Conservation (phyloP, 192 early-diverging fungal genomes). For the Rhizoclosmatium sp. region DNA sequence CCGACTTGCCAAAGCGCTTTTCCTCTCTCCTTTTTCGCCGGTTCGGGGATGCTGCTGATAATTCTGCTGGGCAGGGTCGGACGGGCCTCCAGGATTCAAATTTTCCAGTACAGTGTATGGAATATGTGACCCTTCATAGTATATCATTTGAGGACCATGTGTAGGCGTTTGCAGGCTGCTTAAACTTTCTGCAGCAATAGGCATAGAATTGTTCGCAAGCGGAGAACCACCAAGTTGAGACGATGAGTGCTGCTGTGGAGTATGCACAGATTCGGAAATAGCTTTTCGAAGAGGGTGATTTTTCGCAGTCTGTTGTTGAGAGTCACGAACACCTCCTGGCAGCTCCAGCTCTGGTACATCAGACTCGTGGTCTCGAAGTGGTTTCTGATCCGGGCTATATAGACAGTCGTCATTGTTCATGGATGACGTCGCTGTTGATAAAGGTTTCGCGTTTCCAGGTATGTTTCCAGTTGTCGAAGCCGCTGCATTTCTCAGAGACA, state of each 20-base stretch:
- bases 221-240: neutral
- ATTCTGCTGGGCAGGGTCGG: neutral
- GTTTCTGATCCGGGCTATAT: conserved; percentile 29
- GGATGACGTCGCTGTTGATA: neutral
- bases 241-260: neutral
- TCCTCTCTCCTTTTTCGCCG: conserved; percentile 51
- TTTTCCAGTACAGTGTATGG: conserved; percentile 1
- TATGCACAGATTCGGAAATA: conserved; percentile 20
- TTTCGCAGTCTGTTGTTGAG: neutral
- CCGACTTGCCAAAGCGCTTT: conserved; percentile 38
- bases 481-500: conserved; percentile 22
- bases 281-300: conserved; percentile 47
- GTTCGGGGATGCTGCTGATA: conserved; percentile 45
- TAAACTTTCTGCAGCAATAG: conserved; percentile 2
- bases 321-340: neutral
- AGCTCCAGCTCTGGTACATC: neutral
- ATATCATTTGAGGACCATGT: neutral
- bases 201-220: neutral
- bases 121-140: neutral
- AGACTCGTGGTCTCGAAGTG: neutral
- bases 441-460: neutral
- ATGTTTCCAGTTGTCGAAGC: neutral
- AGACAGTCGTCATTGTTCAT: conserved; percentile 18
- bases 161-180: neutral
- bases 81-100: neutral